phyloP scores from a whole-genome alignment of 2,329 filamentous ascomycete genomes.

The Eutypella sp. region DNA sequence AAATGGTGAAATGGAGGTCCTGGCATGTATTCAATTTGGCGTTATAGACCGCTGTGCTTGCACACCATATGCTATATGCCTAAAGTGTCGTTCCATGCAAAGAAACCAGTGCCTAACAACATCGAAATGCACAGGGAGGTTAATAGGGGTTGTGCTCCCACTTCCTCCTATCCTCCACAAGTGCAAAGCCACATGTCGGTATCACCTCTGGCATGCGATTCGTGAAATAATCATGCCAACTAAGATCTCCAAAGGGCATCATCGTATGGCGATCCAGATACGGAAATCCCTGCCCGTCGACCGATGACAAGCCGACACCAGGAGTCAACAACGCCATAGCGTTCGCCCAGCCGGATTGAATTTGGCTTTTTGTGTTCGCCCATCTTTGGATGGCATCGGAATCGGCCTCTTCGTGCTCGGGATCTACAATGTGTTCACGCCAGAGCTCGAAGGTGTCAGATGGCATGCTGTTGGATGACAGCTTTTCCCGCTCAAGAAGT shows the following conservation, averaged over 20 bases:
- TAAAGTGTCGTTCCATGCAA: no score
- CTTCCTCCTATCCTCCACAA: not conserved
- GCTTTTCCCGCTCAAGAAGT: not conserved
- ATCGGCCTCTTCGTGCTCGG: not conserved
- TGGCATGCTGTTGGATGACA: not conserved
- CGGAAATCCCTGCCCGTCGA: not conserved
- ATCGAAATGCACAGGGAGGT: not conserved
- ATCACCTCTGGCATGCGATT: not conserved
- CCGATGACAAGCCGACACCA: not conserved
- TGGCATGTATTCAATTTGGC: not conserved
- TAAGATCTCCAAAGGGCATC: not conserved
- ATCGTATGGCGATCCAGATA: not conserved
- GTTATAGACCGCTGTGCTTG: not conserved
- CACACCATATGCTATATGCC: not conserved
- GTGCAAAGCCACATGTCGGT: not conserved
- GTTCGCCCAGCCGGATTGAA: not conserved
- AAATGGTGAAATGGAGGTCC: not conserved
- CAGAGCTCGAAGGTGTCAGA: not conserved
- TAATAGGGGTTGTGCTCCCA: no score
- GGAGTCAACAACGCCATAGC: not conserved
- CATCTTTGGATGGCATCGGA: not conserved
- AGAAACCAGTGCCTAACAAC: no score
- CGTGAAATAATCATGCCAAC: not conserved
- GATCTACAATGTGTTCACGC: not conserved
- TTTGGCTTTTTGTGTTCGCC: not conserved